Percentiles rank a stretch among this genome's conserved stretches.
Evolutionary conservation across 1,284 basidiomycete species (phyloP).

Genomic region (Cutaneotrichosporon sp.): DNA sequence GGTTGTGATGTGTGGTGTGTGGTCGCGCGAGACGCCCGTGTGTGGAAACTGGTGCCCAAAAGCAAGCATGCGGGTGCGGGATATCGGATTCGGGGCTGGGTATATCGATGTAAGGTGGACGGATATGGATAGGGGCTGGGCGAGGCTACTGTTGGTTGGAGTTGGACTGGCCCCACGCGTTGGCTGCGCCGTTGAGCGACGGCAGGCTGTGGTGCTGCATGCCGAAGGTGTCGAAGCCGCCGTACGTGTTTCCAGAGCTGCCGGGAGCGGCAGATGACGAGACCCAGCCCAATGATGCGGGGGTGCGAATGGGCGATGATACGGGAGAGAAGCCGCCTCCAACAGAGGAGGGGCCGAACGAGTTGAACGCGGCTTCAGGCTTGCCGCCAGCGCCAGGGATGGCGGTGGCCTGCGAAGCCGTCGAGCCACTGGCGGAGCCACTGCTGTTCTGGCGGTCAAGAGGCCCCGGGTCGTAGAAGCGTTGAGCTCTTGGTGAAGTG

Average conservation of each 20-base stretch:
- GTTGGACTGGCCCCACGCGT: slow-evolving; percentile 33
- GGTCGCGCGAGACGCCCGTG: background rate
- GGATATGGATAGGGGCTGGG: background rate
- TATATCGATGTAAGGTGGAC: background rate
- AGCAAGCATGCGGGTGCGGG: slow-evolving; percentile 9
- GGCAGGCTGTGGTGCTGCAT: slow-evolving; percentile 20
- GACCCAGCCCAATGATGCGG: slow-evolving; percentile 42
- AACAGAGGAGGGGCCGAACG: slow-evolving; percentile 20
- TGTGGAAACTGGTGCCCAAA: slow-evolving; percentile 2
- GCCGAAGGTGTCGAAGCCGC: slow-evolving; percentile 26
- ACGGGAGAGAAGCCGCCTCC: slow-evolving; percentile 38
- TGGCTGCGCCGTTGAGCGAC: slow-evolving; percentile 40
- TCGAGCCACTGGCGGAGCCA: slow-evolving; percentile 1
- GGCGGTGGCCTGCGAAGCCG: slow-evolving; percentile 5
- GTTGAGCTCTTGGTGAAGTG: slow-evolving; percentile 39
- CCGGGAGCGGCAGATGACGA: slow-evolving; percentile 22
- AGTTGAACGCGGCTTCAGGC: slow-evolving; percentile 19
- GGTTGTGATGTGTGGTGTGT: background rate
- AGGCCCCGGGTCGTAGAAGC: slow-evolving; percentile 29
- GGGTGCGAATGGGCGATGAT: slow-evolving; percentile 44
- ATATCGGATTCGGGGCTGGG: background rate
- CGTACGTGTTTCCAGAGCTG: slow-evolving; percentile 16
- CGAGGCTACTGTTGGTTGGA: slow-evolving; percentile 10
- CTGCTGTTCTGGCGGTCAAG: slow-evolving; percentile 6
- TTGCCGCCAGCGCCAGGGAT: slow-evolving; percentile 7